These are phyloP conservation scores for Termitomyces sp. DNA, from an alignment of 768 basidiomycete genomes.

Conservation along the genomic window DNA sequence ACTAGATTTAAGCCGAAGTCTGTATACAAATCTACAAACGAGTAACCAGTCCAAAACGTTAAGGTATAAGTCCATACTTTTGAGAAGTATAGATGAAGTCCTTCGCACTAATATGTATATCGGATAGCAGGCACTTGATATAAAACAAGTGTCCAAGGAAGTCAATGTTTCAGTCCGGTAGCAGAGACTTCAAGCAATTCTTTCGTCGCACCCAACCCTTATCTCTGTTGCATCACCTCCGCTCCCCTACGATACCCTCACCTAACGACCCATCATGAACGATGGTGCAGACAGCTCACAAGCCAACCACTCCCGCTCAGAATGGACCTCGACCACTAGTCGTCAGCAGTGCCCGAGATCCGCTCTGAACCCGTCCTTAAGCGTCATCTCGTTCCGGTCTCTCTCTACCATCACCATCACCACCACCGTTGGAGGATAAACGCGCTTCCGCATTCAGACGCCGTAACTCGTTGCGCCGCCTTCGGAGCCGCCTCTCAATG, in stretches of 20 bases:
- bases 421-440: background rate
- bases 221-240: background rate
- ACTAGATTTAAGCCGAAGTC: background rate
- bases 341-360: background rate
- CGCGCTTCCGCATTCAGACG: background rate
- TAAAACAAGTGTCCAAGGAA: background rate
- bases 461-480: background rate
- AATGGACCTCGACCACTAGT: background rate
- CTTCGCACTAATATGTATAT: background rate
- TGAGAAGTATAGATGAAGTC: background rate
- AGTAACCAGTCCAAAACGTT: background rate
- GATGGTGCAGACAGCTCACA: background rate
- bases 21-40: background rate
- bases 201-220: background rate
- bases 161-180: background rate
- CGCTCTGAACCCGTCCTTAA: background rate
- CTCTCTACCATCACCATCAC: background rate
- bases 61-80: background rate
- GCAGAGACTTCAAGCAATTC: background rate
- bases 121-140: background rate
- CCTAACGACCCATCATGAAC: background rate
- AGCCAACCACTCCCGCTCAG: background rate
- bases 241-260: background rate
- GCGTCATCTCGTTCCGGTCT: background rate
- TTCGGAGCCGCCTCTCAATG: background rate